Base-by-base conservation (phyloP, 805 yeast genomes). In the Wickerhamiella kazuoi region DNA sequence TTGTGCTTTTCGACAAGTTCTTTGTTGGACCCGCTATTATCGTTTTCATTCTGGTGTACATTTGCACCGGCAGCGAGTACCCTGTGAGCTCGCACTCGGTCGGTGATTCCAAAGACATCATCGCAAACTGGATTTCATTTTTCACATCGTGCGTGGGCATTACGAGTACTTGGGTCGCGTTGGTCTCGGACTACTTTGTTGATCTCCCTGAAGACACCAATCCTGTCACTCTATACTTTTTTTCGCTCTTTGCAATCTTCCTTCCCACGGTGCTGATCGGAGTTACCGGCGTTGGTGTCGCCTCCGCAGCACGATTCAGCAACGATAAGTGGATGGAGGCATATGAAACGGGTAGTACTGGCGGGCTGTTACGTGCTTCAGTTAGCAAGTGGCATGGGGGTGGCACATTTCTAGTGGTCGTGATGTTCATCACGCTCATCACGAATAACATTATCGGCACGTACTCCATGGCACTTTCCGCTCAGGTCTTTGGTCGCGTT, bases 161-260 rank as follows among this genome's bases (percentile, higher is more conserved):
- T 53, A 93, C 94, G 37, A 72, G 94, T 40, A 95, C 95, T 46
- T 84, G 96, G 96, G 73, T 93, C 41, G 76, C 94, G 16, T 82
- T 76, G 50, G 90, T 95, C 21, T 74, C 93, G 38, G 96, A 84
- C 62, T 86, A 84, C 63, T 82, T 94, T 37, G 83, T 78, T 34
- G 86, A 82, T 64, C 82, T 79, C 71, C 81, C 79, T 48, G 64
- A 69, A 50, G 67, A 71, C 52, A 72, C 76, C 46, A 70, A 69
- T 58, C 63, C 72, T 34, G 46, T 48, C 53, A 75, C 65, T 54
- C 65, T 82, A 41, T 83, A 82, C 63, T 56, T 69, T 40, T 69
- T 74, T 46, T 72, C 84, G 41, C 57, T 71, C 43, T 46, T 60
- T 34, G 93, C 93, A 49, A 65, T 82, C 51, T 60, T 65, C 41